A percentile compares a stretch with the other conserved stretches of the same genome.
phyloP scores from a whole-genome alignment of 2,329 filamentous ascomycete genomes.

The Cercospora sp. region DNA sequence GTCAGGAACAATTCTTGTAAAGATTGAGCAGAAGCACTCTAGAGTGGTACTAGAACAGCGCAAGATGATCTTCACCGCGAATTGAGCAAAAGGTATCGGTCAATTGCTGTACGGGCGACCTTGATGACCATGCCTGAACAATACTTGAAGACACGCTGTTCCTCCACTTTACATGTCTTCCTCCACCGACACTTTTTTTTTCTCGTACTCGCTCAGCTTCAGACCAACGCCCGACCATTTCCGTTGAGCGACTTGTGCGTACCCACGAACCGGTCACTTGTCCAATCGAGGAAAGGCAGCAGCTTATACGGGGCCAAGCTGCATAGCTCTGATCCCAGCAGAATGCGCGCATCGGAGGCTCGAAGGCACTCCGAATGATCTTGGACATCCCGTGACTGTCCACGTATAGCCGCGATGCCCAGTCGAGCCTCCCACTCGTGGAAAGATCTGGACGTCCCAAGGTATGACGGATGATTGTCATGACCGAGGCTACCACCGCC shows the following conservation, averaged over 20 bases:
- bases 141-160: background rate
- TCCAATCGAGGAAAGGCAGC: background rate
- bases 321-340: background rate
- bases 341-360: background rate
- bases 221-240: background rate
- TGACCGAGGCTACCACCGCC: conserved; percentile 1
- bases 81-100: background rate
- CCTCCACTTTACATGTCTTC: background rate
- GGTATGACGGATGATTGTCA: background rate
- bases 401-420: background rate
- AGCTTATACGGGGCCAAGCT: background rate
- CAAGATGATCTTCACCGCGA: background rate
- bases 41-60: background rate
- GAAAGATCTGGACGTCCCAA: background rate
- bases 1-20: background rate
- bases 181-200: background rate
- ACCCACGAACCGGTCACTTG: background rate
- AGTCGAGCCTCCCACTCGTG: background rate
- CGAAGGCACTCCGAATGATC: background rate
- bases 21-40: background rate
- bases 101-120: background rate
- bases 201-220: background rate
- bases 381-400: background rate
- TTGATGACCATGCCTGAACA: background rate
- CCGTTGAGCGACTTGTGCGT: background rate